Evolutionary conservation across 1,284 basidiomycete species (phyloP), one percentile per base, ranked within the genome.

Genomic region (Taiwanofungus camphoratus): DNA sequence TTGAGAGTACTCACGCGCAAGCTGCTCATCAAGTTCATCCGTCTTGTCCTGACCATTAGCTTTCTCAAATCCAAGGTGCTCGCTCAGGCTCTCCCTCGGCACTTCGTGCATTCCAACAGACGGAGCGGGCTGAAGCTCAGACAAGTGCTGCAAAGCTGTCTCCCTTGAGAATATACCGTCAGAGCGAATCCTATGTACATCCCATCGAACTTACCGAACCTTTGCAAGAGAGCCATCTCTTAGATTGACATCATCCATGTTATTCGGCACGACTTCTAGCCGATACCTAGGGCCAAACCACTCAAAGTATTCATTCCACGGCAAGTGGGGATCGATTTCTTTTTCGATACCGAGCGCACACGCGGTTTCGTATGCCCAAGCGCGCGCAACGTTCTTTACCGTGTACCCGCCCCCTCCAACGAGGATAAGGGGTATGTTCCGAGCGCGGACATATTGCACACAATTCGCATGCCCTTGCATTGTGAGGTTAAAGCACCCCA

Each of bases 371-470:
- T 91, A 97, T 16, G 93, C 87, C 95, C 95, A 99, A 9, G 89
- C 85, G 29, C 92, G 74, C 1, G 92, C 91, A 5, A 98, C 94
- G 60, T 99, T 99, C 64, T 92, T 92, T 23, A 92, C 82, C 0
- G 95, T 99, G 63, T 99, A 99, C 1, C 95, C 95, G 8, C 95
- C 96, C 2, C 95, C 95, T 27, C 95, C 96, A 3, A 99, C 74
- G 36, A 96, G 74, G 56, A 99, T 88, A 35, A 96, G 74, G 0
- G 95, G 96, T 12, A 98, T 72, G 54, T 88, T 83, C 61, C 90
- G 86, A 42, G 80, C 76, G 46, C 90, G 81, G 40, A 99, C 73
- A 62, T 90, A 96, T 45, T 86, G 77, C 8, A 95, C 91, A 57
- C 92, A 97, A 52, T 86, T 82, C 11, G 92, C 91, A 61, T 99